phyloP scores from a whole-genome alignment of 2,329 filamentous ascomycete species.

The Penicillium hordei region DNA sequence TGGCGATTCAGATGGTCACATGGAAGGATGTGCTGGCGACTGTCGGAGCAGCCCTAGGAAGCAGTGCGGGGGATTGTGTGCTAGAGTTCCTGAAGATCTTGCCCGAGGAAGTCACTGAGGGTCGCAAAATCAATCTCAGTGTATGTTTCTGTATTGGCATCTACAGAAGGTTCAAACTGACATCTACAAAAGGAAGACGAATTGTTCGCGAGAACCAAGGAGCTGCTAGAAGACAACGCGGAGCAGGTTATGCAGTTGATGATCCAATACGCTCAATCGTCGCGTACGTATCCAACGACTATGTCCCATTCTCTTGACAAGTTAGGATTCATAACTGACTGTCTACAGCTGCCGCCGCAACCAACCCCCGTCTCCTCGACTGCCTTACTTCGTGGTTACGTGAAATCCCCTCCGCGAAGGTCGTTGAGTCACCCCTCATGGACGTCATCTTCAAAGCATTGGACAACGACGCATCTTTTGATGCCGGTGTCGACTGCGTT shows the following conservation, averaged over 20 bases:
- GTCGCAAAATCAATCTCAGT: constrained; percentile 98
- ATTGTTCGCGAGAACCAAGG: constrained; percentile 77
- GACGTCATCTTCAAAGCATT: constrained; percentile 77
- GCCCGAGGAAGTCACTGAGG: constrained; percentile 97
- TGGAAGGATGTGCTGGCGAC: constrained; percentile 91
- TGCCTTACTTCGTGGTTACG: constrained; percentile 96
- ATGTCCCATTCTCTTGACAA: neutral
- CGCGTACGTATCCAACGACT: constrained; percentile 56
- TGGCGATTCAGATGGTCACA: constrained; percentile 92
- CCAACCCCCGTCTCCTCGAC: constrained; percentile 86
- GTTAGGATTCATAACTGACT: constrained; percentile 21
- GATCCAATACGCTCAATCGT: constrained; percentile 88
- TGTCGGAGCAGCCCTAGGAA: constrained; percentile 72
- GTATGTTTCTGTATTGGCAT: constrained; percentile 64
- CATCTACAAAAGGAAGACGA: constrained; percentile 78
- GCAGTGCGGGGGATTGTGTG: constrained; percentile 75
- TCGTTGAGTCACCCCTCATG: constrained; percentile 83
- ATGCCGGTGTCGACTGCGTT: constrained; percentile 86
- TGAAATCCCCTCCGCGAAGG: constrained; percentile 79
- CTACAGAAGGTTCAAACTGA: constrained; percentile 1
- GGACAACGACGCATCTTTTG: constrained; percentile 72
- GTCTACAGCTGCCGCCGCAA: constrained; percentile 66
- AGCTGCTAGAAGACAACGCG: constrained; percentile 88
- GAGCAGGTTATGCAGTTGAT: constrained; percentile 82
- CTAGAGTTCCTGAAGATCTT: constrained; percentile 95